phyloP scores from a whole-genome alignment of 306 rosid species.

The Hippophae gyantsensis region DNA sequence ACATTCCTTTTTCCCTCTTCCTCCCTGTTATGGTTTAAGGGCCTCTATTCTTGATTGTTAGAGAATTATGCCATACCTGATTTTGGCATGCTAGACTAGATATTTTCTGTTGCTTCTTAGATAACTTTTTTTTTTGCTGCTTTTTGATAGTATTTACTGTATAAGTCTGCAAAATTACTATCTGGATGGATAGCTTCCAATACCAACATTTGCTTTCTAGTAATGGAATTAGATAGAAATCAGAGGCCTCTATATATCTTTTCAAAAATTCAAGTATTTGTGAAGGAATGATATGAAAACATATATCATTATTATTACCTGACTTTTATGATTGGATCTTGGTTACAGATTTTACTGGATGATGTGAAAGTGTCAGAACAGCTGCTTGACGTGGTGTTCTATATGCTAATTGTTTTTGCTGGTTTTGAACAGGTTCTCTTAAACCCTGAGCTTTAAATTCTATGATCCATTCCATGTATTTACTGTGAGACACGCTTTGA shows the following conservation, averaged over 20 bases:
- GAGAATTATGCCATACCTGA: not conserved
- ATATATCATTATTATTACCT: conserved; percentile 1
- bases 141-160: too few relatives aligned
- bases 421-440: conserved; percentile 63
- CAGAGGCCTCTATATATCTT: not conserved
- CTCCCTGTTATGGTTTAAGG: not conserved
- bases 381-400: conserved; percentile 76
- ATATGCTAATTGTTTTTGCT: conserved; percentile 55
- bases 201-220: too few relatives aligned
- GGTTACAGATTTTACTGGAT: conserved; percentile 68
- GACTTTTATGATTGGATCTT: conserved; percentile 27
- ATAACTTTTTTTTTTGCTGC: too few relatives aligned
- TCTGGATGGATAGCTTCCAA: too few relatives aligned
- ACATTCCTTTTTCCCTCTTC: not conserved
- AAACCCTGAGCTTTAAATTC: conserved; percentile 20
- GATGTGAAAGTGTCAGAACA: conserved; percentile 72
- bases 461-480: conserved; percentile 16
- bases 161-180: too few relatives aligned
- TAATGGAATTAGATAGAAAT: too few relatives aligned
- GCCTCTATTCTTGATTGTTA: not conserved
- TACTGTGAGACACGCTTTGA: conserved; percentile 24
- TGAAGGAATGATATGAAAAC: conserved; percentile 12
- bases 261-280: conserved; percentile 2
- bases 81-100: not conserved
- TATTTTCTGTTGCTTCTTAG: not conserved